Conservation (phyloP, 768 basidiomycete species). For the Cyathus striatus region DNA sequence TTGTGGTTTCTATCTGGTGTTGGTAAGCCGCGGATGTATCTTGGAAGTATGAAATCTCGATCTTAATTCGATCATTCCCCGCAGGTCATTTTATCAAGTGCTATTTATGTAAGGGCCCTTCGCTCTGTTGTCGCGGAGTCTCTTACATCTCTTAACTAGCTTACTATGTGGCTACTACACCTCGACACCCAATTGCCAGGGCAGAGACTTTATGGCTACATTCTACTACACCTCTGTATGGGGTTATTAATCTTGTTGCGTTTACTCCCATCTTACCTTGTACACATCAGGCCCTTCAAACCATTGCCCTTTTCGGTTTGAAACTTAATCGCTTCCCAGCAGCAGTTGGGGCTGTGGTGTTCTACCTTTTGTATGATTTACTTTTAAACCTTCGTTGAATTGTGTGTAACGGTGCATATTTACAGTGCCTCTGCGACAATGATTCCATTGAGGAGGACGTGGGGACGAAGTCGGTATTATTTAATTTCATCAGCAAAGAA, state of each 20-base stretch:
- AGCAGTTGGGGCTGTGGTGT: slow-evolving; percentile 46
- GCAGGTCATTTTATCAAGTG: slow-evolving; percentile 57
- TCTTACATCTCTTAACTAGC: slow-evolving; percentile 14
- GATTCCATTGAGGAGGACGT: slow-evolving; percentile 27
- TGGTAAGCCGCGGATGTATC: slow-evolving; percentile 36
- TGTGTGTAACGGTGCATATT: neutral
- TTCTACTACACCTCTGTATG: slow-evolving; percentile 45
- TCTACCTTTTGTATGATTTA: slow-evolving; percentile 43
- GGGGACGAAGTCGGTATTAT: slow-evolving; percentile 27
- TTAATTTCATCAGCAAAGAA: neutral
- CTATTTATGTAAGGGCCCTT: slow-evolving; percentile 48
- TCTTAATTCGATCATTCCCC: slow-evolving; percentile 7
- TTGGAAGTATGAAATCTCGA: neutral
- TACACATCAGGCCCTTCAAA: slow-evolving; percentile 42
- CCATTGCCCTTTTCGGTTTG: slow-evolving; percentile 68
- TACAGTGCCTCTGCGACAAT: slow-evolving; percentile 33
- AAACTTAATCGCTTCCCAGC: slow-evolving; percentile 65
- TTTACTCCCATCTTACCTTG: slow-evolving; percentile 1
- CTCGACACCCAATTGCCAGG: slow-evolving; percentile 21
- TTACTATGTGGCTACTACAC: slow-evolving; percentile 38
- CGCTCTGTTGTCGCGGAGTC: too few species aligned
- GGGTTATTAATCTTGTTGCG: slow-evolving; percentile 1
- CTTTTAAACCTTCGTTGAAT: neutral
- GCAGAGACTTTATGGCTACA: slow-evolving; percentile 39
- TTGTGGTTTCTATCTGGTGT: slow-evolving; percentile 56